phyloP scores from a whole-genome alignment of 2,329 filamentous ascomycete genomes.

The Claviceps digitariae region DNA sequence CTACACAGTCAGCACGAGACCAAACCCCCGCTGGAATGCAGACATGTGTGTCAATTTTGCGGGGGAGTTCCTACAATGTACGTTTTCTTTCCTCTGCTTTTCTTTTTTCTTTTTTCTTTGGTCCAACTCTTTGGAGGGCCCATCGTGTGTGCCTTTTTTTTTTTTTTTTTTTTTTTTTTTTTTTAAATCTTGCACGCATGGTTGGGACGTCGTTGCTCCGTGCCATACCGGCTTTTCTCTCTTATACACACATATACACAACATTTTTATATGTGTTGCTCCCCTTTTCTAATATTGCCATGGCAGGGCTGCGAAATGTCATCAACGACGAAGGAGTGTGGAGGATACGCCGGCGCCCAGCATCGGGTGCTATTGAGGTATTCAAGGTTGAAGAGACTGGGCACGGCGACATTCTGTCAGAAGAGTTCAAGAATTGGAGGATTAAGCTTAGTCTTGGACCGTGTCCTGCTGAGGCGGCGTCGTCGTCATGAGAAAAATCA shows the following conservation, averaged over 20 bases:
- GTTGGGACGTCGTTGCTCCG: neutral
- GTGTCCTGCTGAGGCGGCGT: neutral
- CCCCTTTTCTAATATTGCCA: neutral
- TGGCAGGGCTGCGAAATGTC: constrained; percentile 45
- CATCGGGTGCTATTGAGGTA: constrained; percentile 55
- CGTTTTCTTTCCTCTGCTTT: constrained; percentile 19
- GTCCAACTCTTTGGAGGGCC: too few relatives aligned
- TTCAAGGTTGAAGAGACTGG: constrained; percentile 61
- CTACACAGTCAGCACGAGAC: constrained; percentile 52
- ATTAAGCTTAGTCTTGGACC: constrained; percentile 36
- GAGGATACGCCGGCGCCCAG: constrained; percentile 56
- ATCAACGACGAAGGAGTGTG: constrained; percentile 65
- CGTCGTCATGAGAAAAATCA: neutral
- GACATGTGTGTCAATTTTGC: constrained; percentile 91
- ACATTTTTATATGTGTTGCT: too few relatives aligned
- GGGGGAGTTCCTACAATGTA: constrained; percentile 62
- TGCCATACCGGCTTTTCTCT: neutral
- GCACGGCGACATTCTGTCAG: constrained; percentile 61
- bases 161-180: neutral
- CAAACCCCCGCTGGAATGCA: constrained; percentile 68
- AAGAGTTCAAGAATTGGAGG: constrained; percentile 65
- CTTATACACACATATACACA: too few relatives aligned
- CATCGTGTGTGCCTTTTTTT: too few relatives aligned
- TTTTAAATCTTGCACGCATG: neutral
- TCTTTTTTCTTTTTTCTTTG: neutral